These are phyloP conservation scores for Cercospora zeae-maydis DNA, from an alignment of 2,329 filamentous ascomycete genomes.

Conservation along the genomic window DNA sequence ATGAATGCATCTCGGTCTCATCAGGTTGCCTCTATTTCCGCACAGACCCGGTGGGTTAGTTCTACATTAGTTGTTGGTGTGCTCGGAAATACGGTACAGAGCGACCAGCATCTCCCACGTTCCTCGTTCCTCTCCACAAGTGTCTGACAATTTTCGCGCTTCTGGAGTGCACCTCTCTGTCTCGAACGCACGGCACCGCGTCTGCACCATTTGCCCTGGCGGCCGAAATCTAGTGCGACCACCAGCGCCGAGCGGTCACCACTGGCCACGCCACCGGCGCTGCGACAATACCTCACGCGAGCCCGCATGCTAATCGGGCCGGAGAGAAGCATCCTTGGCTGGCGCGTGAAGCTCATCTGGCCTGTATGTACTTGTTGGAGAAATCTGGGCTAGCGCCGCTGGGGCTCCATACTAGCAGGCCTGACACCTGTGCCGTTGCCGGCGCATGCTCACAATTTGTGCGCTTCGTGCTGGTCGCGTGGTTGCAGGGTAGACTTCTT, in stretches of 20 bases:
- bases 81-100: not conserved
- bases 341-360: slow-evolving; percentile 10
- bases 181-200: not conserved
- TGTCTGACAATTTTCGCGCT: not conserved
- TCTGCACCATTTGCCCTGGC: not conserved
- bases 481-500: slow-evolving; percentile 9
- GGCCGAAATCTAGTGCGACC: not conserved
- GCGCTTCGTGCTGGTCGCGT: slow-evolving; percentile 6
- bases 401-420: slow-evolving; percentile 8
- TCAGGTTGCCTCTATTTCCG: not conserved
- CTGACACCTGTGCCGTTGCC: not conserved
- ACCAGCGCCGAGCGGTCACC: not conserved
- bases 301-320: slow-evolving; percentile 16
- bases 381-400: slow-evolving; percentile 8
- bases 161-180: not conserved
- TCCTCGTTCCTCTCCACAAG: too few species aligned
- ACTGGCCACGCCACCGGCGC: not conserved
- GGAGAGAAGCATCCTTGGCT: slow-evolving; percentile 10
- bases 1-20: not conserved
- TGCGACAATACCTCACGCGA: not conserved
- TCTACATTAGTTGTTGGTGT: not conserved
- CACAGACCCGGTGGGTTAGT: not conserved
- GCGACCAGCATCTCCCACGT: not conserved
- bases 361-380: slow-evolving; percentile 6
- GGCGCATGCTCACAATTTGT: not conserved